Evolutionary conservation across 2,329 filamentous ascomycete species (phyloP).

Genomic region (Pseudophaeomoniella oleicola): DNA sequence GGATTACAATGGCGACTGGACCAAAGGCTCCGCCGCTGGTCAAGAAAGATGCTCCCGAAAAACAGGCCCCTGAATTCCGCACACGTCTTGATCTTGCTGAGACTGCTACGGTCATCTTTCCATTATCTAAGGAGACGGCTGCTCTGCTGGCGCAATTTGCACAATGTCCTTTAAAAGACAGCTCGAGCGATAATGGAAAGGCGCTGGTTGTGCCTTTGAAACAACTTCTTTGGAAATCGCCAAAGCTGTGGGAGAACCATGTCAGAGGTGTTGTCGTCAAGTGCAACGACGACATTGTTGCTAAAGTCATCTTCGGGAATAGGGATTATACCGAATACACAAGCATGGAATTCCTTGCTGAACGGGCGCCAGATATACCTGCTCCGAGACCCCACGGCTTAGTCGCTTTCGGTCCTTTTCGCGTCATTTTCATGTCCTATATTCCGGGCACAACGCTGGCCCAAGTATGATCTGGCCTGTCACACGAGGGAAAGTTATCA

Average conservation of each 20-base stretch:
- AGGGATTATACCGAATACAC: background rate
- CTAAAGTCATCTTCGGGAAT: background rate
- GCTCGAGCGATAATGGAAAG: too few relatives aligned
- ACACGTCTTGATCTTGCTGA: background rate
- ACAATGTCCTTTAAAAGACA: background rate
- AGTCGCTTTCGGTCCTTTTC: slow-evolving; percentile 10
- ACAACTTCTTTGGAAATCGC: background rate
- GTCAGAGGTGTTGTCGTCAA: background rate
- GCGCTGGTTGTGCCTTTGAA: background rate
- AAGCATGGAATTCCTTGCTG: slow-evolving; percentile 10
- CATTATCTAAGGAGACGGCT: background rate
- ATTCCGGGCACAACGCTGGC: background rate
- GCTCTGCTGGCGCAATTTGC: background rate
- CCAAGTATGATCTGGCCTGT: background rate
- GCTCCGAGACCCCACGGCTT: slow-evolving; percentile 15
- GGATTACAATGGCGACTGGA: too few relatives aligned
- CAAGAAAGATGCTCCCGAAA: too few relatives aligned
- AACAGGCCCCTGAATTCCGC: too few relatives aligned
- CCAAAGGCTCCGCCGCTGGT: too few relatives aligned
- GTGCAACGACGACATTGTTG: background rate
- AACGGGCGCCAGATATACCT: slow-evolving; percentile 13
- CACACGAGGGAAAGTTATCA: slow-evolving; percentile 1
- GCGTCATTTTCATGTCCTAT: slow-evolving; percentile 7
- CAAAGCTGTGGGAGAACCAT: background rate
- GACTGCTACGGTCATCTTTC: background rate